A percentile compares a stretch with the other conserved stretches of the same genome.
Conservation (phyloP, 345 rosid genomes). For the Salix arbutifolia region DNA sequence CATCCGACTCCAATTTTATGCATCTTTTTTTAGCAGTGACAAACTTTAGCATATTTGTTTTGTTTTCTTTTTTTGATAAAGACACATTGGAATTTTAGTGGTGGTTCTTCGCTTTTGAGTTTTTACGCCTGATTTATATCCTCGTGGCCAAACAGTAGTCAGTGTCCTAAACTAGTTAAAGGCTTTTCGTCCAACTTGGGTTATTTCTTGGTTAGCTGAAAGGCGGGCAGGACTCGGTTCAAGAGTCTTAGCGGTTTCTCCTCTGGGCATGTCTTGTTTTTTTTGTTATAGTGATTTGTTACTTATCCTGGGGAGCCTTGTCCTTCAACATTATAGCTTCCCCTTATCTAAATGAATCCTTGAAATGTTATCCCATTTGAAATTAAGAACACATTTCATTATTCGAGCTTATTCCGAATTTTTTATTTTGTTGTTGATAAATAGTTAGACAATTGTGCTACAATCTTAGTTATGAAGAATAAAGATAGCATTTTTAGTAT, state of each 20-base stretch:
- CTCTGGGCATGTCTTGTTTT: not conserved
- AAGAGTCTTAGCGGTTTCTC: conserved; percentile 7
- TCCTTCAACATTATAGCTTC: not conserved
- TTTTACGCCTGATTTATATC: not conserved
- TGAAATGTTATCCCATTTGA: not conserved
- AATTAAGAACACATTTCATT: not conserved
- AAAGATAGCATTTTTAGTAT: not conserved
- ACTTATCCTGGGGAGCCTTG: not conserved
- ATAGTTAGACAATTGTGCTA: conserved; percentile 1
- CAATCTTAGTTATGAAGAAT: not conserved
- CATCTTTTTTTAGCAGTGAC: not conserved
- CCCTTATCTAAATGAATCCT: not conserved
- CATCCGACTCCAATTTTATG: not conserved
- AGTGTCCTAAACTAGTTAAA: not conserved
- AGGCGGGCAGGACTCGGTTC: not conserved
- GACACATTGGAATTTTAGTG: not conserved
- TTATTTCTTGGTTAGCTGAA: conserved; percentile 9
- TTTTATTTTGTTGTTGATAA: not conserved
- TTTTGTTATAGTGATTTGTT: not conserved
- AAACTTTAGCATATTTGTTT: not conserved
- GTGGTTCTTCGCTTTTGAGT: not conserved
- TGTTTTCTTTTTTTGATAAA: not conserved
- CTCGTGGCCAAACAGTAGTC: not conserved
- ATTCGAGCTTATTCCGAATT: not conserved
- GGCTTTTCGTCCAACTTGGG: conserved; percentile 9